Base-by-base conservation (phyloP, 2,329 filamentous ascomycete species). In the Ophiostoma tasmaniense region DNA sequence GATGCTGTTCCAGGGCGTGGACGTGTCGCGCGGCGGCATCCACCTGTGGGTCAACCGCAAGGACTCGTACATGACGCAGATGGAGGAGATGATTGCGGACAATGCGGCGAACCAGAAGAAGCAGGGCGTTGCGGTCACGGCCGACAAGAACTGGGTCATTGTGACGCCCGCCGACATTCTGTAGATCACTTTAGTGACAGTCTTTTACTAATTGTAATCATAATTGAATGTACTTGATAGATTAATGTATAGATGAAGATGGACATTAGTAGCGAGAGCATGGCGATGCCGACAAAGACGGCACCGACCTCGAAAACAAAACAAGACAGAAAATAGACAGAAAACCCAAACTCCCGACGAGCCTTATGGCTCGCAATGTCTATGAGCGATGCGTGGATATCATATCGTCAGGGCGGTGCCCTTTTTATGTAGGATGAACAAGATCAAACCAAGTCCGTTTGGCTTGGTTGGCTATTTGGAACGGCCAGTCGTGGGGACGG, bases 81-180 rank as follows among this genome's bases (percentile, higher is more conserved):
- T 64, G 4, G 1, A 37, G 61, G 61, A 64, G 30, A 64, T 64
- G 61, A 64, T 64, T 10, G 20, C 10, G 20, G 20, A n/a, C 6
- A 11, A 64, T 35, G 61, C 61, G 1, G 33, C 17, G 11, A 33
- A 20, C 20, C 61, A 64, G 61, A 35, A 22, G 10, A 33, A 35
- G 30, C 17, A 37, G 61, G 61, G 61, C 61, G 61, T 64, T 33
- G 30, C 61, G 2, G 61, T 37, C 17, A 64, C 61, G 33, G 61
- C 61, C 17, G 33, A 64, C 33, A 64, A 64, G 20, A 64, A 64
- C 61, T 64, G 61, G 61, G 61, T 64, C 20, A n/a, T 64, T 22
- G 61, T 64, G 61, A 64, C 35, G 61, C 61, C 61, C 20, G 61
- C 30, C 14, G 61, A 64, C 61, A 64, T 64, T 64, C 61, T 64